These are phyloP conservation scores for Priceomyces melissophilus DNA, from an alignment of 805 yeast genomes.

Conservation along the genomic window DNA sequence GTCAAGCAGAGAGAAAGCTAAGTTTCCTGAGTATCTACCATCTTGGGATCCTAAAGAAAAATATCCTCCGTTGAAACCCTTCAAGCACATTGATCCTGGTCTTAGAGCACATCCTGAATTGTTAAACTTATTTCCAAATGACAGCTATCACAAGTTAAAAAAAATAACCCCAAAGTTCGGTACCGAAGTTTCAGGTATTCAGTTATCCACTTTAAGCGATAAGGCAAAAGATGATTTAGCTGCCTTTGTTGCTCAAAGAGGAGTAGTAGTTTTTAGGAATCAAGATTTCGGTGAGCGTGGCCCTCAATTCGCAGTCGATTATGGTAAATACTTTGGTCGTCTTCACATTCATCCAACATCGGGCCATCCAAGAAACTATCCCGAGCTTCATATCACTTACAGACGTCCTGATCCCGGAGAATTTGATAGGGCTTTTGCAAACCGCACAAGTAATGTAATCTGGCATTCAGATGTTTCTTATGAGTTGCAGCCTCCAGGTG, in stretches of 20 bases:
- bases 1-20: conserved; percentile 25
- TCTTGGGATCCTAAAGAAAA: conserved; percentile 37
- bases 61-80: conserved; percentile 48
- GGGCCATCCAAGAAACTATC: conserved; percentile 31
- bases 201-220: conserved; percentile 49
- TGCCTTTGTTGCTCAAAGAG: conserved; percentile 60
- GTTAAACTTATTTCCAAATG: conserved; percentile 45
- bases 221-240: conserved; percentile 68
- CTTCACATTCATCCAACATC: conserved; percentile 47
- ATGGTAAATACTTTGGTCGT: conserved; percentile 32
- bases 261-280: conserved; percentile 61
- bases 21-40: conserved; percentile 27
- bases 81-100: conserved; percentile 58
- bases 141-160: conserved; percentile 26
- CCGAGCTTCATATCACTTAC: conserved; percentile 29
- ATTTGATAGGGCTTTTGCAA: conserved; percentile 10
- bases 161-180: conserved; percentile 67
- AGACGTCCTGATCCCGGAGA: conserved; percentile 16
- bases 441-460: conserved; percentile 25
- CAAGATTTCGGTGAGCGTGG: conserved; percentile 54
- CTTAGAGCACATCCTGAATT: conserved; percentile 52
- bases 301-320: conserved; percentile 29
- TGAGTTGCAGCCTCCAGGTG: conserved; percentile 41
- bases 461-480: conserved; percentile 40
- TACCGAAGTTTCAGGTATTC: conserved; percentile 59